Percentiles rank a stretch among this genome's conserved stretches.
phyloP scores from a whole-genome alignment of 306 rosid genomes.

The Calophaca sinica region DNA sequence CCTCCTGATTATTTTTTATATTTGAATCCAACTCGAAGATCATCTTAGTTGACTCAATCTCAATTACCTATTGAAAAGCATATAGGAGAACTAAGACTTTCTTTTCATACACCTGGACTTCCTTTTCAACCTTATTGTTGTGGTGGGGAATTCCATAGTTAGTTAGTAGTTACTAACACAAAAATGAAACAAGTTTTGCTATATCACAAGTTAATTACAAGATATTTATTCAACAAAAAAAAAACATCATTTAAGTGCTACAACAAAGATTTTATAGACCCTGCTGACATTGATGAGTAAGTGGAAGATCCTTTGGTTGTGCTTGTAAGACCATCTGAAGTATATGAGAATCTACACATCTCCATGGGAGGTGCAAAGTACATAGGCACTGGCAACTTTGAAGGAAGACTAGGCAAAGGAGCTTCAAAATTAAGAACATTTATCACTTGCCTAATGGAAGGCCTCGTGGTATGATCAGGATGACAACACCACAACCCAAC shows the following conservation, averaged over 20 bases:
- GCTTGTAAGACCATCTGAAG: constrained; percentile 47
- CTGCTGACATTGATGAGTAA: constrained; percentile 60
- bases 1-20: too few relatives aligned
- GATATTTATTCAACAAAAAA: not conserved
- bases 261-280: constrained; percentile 57
- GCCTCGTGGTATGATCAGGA: constrained; percentile 65
- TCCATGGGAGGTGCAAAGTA: constrained; percentile 69
- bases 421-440: constrained; percentile 62
- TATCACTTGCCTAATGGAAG: constrained; percentile 72
- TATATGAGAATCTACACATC: constrained; percentile 54
- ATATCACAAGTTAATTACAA: constrained; percentile 3
- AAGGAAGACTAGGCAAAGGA: constrained; percentile 65
- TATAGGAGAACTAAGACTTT: too few relatives aligned
- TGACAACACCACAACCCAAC: constrained; percentile 86
- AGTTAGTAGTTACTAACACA: not conserved
- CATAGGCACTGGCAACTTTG: constrained; percentile 66
- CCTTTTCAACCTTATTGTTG: too few relatives aligned
- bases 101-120: too few relatives aligned
- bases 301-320: constrained; percentile 53
- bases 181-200: not conserved
- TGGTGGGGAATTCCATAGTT: too few relatives aligned
- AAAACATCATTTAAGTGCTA: not conserved
- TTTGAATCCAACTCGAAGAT: too few relatives aligned
- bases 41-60: too few relatives aligned
- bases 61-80: too few relatives aligned